phyloP scores from a whole-genome alignment of 495 filamentous ascomycete genomes.

The Neurospora sp. region DNA sequence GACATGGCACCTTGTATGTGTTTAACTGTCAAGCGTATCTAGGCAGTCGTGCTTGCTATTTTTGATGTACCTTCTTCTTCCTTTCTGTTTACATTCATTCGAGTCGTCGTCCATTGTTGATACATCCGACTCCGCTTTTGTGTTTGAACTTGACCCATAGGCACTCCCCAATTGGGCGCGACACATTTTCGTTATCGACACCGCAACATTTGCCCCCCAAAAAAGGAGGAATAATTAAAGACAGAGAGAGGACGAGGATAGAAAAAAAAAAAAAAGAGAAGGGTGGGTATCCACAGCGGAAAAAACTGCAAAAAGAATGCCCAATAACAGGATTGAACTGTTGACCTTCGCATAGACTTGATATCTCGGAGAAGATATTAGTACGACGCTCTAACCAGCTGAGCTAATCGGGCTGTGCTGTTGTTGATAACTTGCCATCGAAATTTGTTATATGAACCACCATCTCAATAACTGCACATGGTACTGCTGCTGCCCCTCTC shows the following conservation, averaged over 20 bases:
- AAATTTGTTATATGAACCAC: not conserved
- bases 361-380: not conserved
- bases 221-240: not conserved
- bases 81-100: not conserved
- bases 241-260: not conserved
- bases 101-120: not conserved
- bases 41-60: not conserved
- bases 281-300: not conserved
- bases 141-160: not conserved
- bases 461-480: no score
- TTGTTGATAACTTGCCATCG: not conserved
- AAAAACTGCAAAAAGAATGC: not conserved
- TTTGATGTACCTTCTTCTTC: not conserved
- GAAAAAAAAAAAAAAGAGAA: not conserved
- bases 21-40: not conserved
- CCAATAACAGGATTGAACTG: not conserved
- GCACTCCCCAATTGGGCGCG: not conserved
- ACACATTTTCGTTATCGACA: not conserved
- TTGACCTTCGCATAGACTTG: not conserved
- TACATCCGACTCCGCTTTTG: not conserved
- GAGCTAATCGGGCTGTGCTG: not conserved
- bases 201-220: no score
- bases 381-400: not conserved
- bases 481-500: not conserved
- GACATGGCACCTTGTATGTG: not conserved